phyloP scores from a whole-genome alignment of 495 filamentous ascomycete species.

The Hypoxylon fuscum region DNA sequence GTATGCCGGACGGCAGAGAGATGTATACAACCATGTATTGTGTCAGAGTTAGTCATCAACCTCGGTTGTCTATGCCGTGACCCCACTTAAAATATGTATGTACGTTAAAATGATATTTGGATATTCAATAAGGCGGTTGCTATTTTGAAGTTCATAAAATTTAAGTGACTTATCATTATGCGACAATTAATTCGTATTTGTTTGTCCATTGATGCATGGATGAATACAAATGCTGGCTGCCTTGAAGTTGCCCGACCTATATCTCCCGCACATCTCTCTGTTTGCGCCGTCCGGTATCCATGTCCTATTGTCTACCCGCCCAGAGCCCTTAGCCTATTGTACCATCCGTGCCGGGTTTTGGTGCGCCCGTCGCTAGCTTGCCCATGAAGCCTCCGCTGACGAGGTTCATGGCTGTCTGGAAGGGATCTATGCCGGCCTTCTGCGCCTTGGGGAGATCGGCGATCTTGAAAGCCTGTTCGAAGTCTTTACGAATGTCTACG shows the following conservation, averaged over 20 bases:
- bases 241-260: constrained; percentile 5
- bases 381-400: constrained; percentile 46
- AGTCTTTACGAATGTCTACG: constrained; percentile 52
- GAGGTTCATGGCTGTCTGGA: constrained; percentile 42
- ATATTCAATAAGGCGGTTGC: constrained; percentile 1
- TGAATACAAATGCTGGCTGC: constrained; percentile 24
- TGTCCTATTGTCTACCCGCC: not conserved
- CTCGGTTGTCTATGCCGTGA: constrained; percentile 1
- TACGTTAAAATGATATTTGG: too few species aligned
- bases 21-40: too few species aligned
- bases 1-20: not conserved
- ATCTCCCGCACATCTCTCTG: constrained; percentile 1
- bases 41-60: not conserved
- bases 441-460: constrained; percentile 43
- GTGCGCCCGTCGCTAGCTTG: constrained; percentile 42
- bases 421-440: constrained; percentile 40
- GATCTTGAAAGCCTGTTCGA: constrained; percentile 54
- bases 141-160: not conserved
- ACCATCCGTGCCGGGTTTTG: constrained; percentile 45
- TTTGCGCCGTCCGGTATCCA: constrained; percentile 5
- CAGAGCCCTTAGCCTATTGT: constrained; percentile 24
- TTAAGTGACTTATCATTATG: constrained; percentile 10
- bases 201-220: constrained; percentile 1
- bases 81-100: constrained; percentile 9
- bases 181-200: constrained; percentile 9